Evolutionary conservation across 2,329 filamentous ascomycete genomes (phyloP), one percentile per base, ranked within the genome.

Genomic region (Fusarium falciforme): DNA sequence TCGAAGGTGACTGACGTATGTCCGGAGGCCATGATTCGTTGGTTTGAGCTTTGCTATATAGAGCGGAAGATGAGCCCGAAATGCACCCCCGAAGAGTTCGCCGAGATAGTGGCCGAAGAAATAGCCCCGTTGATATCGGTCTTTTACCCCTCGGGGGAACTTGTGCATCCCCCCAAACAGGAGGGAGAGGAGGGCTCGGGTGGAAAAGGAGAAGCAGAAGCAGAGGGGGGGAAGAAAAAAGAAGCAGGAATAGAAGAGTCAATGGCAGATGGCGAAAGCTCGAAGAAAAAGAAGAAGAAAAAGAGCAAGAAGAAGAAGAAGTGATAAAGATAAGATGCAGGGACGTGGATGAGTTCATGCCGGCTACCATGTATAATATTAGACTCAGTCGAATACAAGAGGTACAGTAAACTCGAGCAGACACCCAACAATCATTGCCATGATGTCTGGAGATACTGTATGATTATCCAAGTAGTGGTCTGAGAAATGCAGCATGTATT

Each of bases 271-370:
- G n/a, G 16, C 3, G 63, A 55, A 8, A 70, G 66, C 27, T 25
- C 33, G 8, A 69, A 73, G 63, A 63, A 62, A 42, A 74, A 71
- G 49, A 72, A 71, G 62, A 75, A 70, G 44, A 72, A 66, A 42
- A 70, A 62, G 59, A 67, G 60, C 38, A 74, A 74, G 66, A 72
- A 68, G 55, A 60, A 61, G 20, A 68, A 72, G 27, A 49, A 60
- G 44, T 63, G 42, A 14, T 16, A 12, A 38, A 49, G 42, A 22
- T 17, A 38, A 66, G 29, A 9, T 17, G 17, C 4, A 57, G 14
- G 10, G 20, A 29, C 4, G 33, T 7, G 22, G n/a, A 27, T 6
- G n/a, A 22, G 14, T 27, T 29, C 16, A 49, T 49, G 25, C 44
- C 44, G 22, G 6, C 22, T 49, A 49, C 8, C 22, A 17, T 49